phyloP scores from a whole-genome alignment of 345 rosid species.

The Syzygium jambos region DNA sequence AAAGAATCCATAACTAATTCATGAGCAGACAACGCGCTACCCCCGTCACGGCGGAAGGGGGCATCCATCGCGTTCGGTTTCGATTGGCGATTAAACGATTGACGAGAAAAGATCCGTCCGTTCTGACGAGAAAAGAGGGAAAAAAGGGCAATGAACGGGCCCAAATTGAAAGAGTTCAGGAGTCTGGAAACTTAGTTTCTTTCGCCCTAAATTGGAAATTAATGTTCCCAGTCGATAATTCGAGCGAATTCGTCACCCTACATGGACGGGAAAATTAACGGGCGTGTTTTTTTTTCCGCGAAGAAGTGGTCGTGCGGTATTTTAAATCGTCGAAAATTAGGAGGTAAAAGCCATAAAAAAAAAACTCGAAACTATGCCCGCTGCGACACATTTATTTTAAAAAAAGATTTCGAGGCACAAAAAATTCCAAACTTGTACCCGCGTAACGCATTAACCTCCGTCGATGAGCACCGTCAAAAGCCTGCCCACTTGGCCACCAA shows the following conservation, averaged over 20 bases:
- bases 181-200: accelerated
- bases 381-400: too few relatives aligned
- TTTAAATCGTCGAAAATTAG: background rate
- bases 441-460: too few relatives aligned
- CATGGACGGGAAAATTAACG: background rate
- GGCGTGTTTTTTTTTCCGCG: accelerated
- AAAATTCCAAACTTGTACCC: too few relatives aligned
- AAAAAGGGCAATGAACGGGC: background rate
- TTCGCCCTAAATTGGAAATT: background rate
- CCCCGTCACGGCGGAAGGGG: too few relatives aligned
- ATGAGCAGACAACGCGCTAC: background rate
- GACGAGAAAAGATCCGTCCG: background rate
- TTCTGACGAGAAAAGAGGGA: accelerated
- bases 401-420: too few relatives aligned
- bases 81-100: too few relatives aligned
- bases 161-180: background rate
- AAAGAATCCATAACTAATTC: background rate
- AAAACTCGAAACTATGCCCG: too few relatives aligned
- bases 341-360: too few relatives aligned
- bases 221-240: background rate
- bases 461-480: too few relatives aligned
- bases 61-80: too few relatives aligned
- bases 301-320: background rate
- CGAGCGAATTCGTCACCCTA: background rate
- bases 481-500: too few relatives aligned